A percentile compares a stretch with the other conserved stretches of the same genome.
phyloP scores from a whole-genome alignment of 495 filamentous ascomycete genomes.

The Cudoniella acicularis region DNA sequence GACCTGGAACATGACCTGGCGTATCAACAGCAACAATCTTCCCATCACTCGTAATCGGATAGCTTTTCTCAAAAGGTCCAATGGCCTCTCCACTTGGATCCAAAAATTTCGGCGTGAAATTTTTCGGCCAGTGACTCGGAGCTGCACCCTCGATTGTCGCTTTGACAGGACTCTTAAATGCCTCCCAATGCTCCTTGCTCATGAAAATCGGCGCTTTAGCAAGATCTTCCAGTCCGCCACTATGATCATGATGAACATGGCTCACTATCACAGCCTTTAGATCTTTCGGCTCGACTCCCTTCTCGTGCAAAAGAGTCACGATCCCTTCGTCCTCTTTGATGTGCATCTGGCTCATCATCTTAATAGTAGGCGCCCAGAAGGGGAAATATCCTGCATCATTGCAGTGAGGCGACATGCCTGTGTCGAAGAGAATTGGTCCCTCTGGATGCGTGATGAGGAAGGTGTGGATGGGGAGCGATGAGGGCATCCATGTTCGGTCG shows the following conservation, averaged over 20 bases:
- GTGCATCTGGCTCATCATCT: constrained; percentile 17
- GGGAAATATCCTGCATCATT: constrained; percentile 30
- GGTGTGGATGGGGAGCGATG: constrained; percentile 26
- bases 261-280: constrained; percentile 29
- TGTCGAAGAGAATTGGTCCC: constrained; percentile 32
- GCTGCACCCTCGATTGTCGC: constrained; percentile 30
- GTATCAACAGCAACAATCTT: constrained; percentile 30
- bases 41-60: constrained; percentile 30
- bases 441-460: constrained; percentile 32
- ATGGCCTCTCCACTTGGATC: constrained; percentile 22
- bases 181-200: constrained; percentile 29
- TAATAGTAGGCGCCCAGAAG: constrained; percentile 14
- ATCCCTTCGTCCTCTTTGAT: constrained; percentile 27
- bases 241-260: constrained; percentile 34
- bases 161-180: constrained; percentile 25
- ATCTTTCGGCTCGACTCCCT: constrained; percentile 26
- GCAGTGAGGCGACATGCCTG: constrained; percentile 30
- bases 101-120: constrained; percentile 27
- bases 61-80: constrained; percentile 29
- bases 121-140: constrained; percentile 29
- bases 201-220: constrained; percentile 22
- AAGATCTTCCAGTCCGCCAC: constrained; percentile 31
- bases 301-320: constrained; percentile 18
- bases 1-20: constrained; percentile 32
- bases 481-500: constrained; percentile 26